Conservation (phyloP, 2,329 filamentous ascomycete species). For the Exophiala lecanii-corni region DNA sequence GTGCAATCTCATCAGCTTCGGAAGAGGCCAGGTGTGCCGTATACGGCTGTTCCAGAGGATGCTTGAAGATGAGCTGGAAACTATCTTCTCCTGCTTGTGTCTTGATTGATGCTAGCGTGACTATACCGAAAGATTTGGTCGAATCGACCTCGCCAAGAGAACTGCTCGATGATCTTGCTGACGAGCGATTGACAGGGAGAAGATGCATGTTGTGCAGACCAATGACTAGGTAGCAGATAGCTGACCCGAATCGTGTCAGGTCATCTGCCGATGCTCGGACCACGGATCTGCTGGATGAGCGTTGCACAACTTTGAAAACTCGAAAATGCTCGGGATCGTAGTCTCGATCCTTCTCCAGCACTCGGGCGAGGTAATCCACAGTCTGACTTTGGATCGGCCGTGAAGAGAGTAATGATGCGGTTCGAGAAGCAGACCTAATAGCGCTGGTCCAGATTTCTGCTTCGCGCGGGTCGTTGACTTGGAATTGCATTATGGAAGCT, state of each 20-base stretch:
- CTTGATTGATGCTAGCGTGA: slow-evolving; percentile 56
- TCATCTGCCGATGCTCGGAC: slow-evolving; percentile 61
- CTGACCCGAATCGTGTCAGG: slow-evolving; percentile 59
- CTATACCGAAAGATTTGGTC: slow-evolving; percentile 57
- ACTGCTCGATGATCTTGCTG: slow-evolving; percentile 50
- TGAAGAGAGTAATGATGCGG: slow-evolving; percentile 3
- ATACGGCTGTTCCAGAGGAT: slow-evolving; percentile 53
- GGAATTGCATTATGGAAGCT: slow-evolving; percentile 59
- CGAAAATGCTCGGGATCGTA: slow-evolving; percentile 64
- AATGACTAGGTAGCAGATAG: slow-evolving; percentile 64
- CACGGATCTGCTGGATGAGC: slow-evolving; percentile 53
- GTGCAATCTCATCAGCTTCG: slow-evolving; percentile 60
- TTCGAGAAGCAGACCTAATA: slow-evolving; percentile 53
- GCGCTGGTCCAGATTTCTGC: slow-evolving; percentile 61
- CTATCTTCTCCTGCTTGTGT: slow-evolving; percentile 61
- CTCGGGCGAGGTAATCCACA: slow-evolving; percentile 57
- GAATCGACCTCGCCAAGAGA: slow-evolving; percentile 49
- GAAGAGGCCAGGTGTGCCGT: slow-evolving; percentile 60
- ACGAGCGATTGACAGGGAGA: slow-evolving; percentile 58
- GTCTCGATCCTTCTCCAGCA: slow-evolving; percentile 62
- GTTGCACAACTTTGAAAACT: slow-evolving; percentile 64
- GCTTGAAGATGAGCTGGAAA: slow-evolving; percentile 61
- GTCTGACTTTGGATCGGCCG: slow-evolving; percentile 50
- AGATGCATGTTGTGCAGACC: slow-evolving; percentile 66
- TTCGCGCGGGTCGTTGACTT: slow-evolving; percentile 60